Evolutionary conservation across 129 eudicot genomes (phyloP).

Genomic region (Ambrosia artemisiifolia): DNA sequence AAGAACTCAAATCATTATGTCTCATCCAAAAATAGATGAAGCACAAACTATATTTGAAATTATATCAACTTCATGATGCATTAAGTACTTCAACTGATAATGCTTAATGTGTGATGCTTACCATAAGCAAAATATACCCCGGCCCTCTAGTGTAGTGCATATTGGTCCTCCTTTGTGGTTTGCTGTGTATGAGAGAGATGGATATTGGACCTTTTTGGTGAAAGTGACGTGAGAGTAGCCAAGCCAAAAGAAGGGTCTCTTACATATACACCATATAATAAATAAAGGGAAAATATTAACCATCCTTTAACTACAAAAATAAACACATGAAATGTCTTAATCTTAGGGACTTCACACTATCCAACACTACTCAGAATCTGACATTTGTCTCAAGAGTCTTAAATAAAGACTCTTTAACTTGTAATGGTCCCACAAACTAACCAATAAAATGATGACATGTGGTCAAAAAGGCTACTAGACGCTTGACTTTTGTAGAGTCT

Average conservation of each 20-base stretch:
- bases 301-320: no score
- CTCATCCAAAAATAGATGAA: neutral
- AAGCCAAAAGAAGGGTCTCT: constrained; percentile 29
- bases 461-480: no score
- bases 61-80: neutral
- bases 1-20: neutral
- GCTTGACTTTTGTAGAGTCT: no score
- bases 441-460: no score
- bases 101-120: constrained; percentile 14
- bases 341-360: no score
- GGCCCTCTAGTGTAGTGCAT: neutral
- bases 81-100: neutral
- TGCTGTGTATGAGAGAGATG: constrained; percentile 12
- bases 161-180: constrained; percentile 2
- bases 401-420: no score
- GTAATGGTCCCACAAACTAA: no score
- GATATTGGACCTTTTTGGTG: constrained; percentile 31
- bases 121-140: neutral
- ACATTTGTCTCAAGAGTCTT: no score
- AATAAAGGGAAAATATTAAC: no score
- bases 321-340: no score
- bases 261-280: constrained; percentile 11
- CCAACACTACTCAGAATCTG: no score
- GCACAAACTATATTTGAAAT: neutral
- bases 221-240: constrained; percentile 28